phyloP scores from a whole-genome alignment of 192 early-diverging fungal genomes.

The Fimicolochytrium jonesii region DNA sequence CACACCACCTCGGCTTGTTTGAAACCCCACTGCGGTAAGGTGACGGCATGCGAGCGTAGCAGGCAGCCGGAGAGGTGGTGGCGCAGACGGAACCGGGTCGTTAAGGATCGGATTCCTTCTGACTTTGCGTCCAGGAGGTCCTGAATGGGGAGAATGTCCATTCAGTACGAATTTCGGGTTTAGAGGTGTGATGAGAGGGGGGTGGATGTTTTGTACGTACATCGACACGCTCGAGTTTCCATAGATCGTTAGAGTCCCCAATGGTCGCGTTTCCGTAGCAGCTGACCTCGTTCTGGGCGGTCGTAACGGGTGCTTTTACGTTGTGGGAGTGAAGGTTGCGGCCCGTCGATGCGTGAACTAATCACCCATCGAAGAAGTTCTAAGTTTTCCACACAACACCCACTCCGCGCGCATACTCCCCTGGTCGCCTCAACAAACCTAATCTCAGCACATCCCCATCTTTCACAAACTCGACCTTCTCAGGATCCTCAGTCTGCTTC shows the following conservation, averaged over 20 bases:
- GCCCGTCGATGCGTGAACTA: constrained; percentile 62
- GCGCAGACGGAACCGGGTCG: constrained; percentile 75
- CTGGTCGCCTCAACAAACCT: constrained; percentile 33
- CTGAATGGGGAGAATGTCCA: background rate
- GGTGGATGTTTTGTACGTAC: too few species aligned
- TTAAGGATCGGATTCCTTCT: constrained; percentile 63
- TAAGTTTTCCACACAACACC: too few species aligned
- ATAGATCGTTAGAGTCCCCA: constrained; percentile 83
- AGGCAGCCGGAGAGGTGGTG: constrained; percentile 69
- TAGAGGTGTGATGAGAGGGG: too few species aligned
- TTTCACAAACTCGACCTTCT: constrained; percentile 52
- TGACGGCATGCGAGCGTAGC: constrained; percentile 66
- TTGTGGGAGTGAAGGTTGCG: constrained; percentile 83
- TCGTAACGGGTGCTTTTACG: constrained; percentile 70
- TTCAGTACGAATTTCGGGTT: too few species aligned
- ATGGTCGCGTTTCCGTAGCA: constrained; percentile 74
- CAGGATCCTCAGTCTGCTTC: constrained; percentile 28
- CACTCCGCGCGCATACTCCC: too few species aligned
- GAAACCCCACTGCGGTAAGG: constrained; percentile 94
- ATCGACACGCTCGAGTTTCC: constrained; percentile 78
- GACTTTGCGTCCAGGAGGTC: constrained; percentile 37
- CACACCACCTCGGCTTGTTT: constrained; percentile 88
- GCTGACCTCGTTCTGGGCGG: constrained; percentile 77
- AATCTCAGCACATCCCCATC: constrained; percentile 80
- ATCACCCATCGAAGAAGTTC: too few species aligned